Evolutionary conservation across 495 filamentous ascomycete genomes (phyloP).

Genomic region (Xylaria intraflava): DNA sequence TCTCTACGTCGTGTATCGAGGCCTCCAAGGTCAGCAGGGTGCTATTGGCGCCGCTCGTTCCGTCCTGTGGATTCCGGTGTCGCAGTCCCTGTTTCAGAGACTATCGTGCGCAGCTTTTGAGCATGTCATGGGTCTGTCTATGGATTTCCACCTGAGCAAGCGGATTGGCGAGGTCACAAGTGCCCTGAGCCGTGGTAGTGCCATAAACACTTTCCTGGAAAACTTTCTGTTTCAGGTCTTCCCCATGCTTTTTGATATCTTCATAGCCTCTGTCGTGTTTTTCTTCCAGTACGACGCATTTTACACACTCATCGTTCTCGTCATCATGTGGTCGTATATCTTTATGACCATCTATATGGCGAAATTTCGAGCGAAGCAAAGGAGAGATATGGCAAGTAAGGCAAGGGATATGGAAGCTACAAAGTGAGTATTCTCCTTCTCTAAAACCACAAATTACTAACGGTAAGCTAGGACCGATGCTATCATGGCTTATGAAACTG

Average conservation of each 20-base stretch:
- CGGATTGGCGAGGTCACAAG: constrained; percentile 80
- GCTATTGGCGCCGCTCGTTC: constrained; percentile 65
- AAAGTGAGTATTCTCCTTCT: constrained; percentile 1
- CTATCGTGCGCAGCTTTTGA: constrained; percentile 79
- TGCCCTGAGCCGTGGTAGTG: constrained; percentile 73
- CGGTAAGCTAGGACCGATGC: constrained; percentile 25
- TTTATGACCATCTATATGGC: constrained; percentile 86
- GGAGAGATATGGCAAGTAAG: constrained; percentile 73
- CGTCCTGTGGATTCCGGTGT: constrained; percentile 73
- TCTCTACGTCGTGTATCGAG: constrained; percentile 64
- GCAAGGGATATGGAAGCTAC: constrained; percentile 69
- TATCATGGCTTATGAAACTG: constrained; percentile 24
- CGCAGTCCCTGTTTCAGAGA: constrained; percentile 79
- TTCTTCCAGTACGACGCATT: constrained; percentile 66
- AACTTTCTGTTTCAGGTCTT: constrained; percentile 75
- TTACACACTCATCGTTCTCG: constrained; percentile 67
- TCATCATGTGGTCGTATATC: constrained; percentile 76
- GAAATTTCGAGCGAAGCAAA: constrained; percentile 73
- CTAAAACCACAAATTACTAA: background rate
- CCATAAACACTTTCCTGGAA: constrained; percentile 82
- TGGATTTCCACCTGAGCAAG: constrained; percentile 83
- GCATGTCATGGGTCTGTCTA: constrained; percentile 73
- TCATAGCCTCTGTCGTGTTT: constrained; percentile 68
- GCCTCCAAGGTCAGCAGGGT: constrained; percentile 70
- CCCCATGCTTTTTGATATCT: constrained; percentile 75